These are phyloP conservation scores for Geotrichum restrictum DNA, from an alignment of 1,139 yeast genomes.

Conservation along the genomic window DNA sequence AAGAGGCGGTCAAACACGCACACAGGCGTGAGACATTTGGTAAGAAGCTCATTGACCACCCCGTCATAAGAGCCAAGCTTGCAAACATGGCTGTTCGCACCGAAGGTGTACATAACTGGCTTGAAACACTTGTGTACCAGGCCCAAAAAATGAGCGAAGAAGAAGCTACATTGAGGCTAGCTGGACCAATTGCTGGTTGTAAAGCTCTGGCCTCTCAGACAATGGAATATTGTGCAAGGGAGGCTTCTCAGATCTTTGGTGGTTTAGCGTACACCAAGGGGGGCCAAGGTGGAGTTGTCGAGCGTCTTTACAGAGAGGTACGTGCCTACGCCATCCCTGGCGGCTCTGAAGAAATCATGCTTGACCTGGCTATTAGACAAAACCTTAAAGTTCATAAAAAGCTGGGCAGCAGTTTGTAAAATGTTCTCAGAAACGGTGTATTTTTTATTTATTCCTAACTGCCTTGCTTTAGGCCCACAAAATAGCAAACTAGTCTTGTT, in stretches of 20 bases:
- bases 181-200: constrained; percentile 46
- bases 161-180: constrained; percentile 43
- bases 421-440: no score
- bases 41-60: constrained; percentile 42
- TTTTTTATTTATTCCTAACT: no score
- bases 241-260: constrained; percentile 46
- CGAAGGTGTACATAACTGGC: constrained; percentile 42
- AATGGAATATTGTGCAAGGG: constrained; percentile 45
- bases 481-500: no score
- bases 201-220: constrained; percentile 45
- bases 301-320: constrained; percentile 44
- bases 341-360: constrained; percentile 47
- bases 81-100: constrained; percentile 44
- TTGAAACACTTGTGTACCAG: constrained; percentile 41
- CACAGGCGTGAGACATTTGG: constrained; percentile 45
- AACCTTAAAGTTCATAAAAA: constrained; percentile 41
- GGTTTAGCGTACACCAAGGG: constrained; percentile 46
- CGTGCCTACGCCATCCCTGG: constrained; percentile 47
- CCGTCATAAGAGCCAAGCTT: constrained; percentile 43
- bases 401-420: constrained; percentile 42
- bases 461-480: no score
- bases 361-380: constrained; percentile 43
- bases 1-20: constrained; percentile 44
- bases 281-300: constrained; percentile 45
- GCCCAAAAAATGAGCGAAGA: constrained; percentile 37